These are phyloP conservation scores for Fusarium coicis DNA, from an alignment of 2,329 filamentous ascomycete genomes.

Conservation along the genomic window DNA sequence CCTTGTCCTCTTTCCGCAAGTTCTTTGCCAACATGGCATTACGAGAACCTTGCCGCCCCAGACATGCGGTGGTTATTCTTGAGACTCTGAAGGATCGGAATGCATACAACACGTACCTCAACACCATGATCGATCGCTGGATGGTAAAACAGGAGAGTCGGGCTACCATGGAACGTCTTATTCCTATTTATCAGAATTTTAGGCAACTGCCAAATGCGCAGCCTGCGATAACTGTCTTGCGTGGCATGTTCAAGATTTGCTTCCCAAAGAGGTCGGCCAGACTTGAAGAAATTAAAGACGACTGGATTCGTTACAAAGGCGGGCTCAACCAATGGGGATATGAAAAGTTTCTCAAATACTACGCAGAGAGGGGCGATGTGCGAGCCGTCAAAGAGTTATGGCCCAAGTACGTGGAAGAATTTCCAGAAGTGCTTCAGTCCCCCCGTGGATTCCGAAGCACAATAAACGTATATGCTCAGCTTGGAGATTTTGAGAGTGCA, in stretches of 20 bases:
- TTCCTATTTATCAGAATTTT: slow-evolving; percentile 59
- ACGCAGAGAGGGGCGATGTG: slow-evolving; percentile 61
- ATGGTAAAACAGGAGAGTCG: slow-evolving; percentile 42
- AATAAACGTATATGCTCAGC: slow-evolving; percentile 76
- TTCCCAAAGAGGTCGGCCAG: slow-evolving; percentile 52
- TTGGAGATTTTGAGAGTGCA: slow-evolving; percentile 71
- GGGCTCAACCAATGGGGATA: slow-evolving; percentile 58
- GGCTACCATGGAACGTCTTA: slow-evolving; percentile 48
- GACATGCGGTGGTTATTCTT: slow-evolving; percentile 53
- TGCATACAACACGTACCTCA: slow-evolving; percentile 59
- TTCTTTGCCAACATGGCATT: slow-evolving; percentile 49
- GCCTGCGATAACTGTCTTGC: slow-evolving; percentile 54
- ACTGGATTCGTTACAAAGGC: slow-evolving; percentile 58
- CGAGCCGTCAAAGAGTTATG: slow-evolving; percentile 58
- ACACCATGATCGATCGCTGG: slow-evolving; percentile 46
- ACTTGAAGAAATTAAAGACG: slow-evolving; percentile 59
- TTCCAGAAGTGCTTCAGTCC: slow-evolving; percentile 48
- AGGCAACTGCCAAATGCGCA: slow-evolving; percentile 53
- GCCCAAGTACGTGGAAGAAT: slow-evolving; percentile 54
- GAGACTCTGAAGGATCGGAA: slow-evolving; percentile 50
- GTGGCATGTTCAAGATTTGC: slow-evolving; percentile 58
- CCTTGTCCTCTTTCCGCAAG: slow-evolving; percentile 45
- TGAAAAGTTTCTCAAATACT: slow-evolving; percentile 60
- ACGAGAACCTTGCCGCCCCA: slow-evolving; percentile 48
- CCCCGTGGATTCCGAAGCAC: slow-evolving; percentile 64